Conservation (phyloP, 78 protist genomes). For the Emiliania huxleyi region DNA sequence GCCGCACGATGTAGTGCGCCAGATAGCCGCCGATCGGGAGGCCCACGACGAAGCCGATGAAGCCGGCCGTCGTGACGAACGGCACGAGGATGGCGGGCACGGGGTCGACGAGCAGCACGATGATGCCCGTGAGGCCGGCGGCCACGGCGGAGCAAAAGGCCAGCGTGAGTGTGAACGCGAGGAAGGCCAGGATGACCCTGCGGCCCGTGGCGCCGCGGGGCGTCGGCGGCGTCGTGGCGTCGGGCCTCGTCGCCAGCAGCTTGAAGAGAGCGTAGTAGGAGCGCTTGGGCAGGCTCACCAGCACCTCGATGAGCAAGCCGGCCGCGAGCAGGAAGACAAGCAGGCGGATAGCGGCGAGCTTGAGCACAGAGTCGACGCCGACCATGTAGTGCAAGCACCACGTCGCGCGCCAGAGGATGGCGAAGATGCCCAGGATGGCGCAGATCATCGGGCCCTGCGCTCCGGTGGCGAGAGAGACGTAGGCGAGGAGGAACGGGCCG, state of each 20-base stretch:
- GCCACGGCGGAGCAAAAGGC: neutral
- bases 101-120: neutral
- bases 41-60: neutral
- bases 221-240: neutral
- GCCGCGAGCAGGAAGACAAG: neutral
- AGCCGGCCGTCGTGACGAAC: neutral
- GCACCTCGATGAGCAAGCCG: neutral
- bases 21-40: neutral
- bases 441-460: neutral
- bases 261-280: neutral
- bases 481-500: neutral
- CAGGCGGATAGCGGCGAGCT: neutral
- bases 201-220: neutral
- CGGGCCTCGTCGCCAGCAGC: neutral
- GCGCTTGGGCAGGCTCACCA: neutral
- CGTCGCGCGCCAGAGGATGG: neutral
- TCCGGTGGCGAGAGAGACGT: neutral
- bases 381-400: neutral
- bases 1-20: neutral
- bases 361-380: neutral
- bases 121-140: neutral
- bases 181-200: neutral
- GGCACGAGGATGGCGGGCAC: neutral
- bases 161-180: neutral
- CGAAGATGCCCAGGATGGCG: neutral